Conservation (phyloP, 371 early-diverging fungal genomes). For the Saksenaea vasiformis region DNA sequence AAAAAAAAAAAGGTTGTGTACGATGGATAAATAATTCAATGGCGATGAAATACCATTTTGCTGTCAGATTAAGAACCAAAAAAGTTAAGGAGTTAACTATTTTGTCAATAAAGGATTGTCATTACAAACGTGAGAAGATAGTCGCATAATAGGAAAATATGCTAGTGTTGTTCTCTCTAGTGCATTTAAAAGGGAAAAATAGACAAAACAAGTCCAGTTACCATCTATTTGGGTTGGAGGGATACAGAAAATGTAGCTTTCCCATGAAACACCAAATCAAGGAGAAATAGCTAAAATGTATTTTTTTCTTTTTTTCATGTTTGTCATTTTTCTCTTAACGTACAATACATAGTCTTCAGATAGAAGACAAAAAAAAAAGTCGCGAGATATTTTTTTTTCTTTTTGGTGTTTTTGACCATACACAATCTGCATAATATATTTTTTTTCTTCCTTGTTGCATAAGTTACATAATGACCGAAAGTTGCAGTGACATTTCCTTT, state of each 20-base stretch:
- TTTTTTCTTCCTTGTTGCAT: constrained; percentile 2
- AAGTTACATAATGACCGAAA: background rate
- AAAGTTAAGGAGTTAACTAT: background rate
- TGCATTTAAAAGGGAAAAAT: background rate
- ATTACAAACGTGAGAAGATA: background rate
- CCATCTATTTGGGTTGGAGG: constrained; percentile 1
- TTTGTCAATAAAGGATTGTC: background rate
- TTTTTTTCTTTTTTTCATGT: too few species aligned
- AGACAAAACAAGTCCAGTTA: constrained; percentile 1
- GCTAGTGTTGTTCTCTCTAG: background rate
- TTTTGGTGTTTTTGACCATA: constrained; percentile 1
- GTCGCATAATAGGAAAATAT: background rate
- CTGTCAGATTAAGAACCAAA: background rate
- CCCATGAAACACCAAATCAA: background rate
- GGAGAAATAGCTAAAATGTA: background rate
- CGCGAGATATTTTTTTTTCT: background rate
- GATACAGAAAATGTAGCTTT: background rate
- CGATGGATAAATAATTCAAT: background rate
- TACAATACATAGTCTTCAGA: constrained; percentile 3
- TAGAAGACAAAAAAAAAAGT: constrained; percentile 3
- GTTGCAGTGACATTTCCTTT: background rate
- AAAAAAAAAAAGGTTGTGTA: background rate
- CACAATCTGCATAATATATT: background rate
- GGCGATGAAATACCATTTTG: background rate
- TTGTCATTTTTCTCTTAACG: background rate